A percentile compares a stretch with the other conserved stretches of the same genome.
Conservation (phyloP, 345 rosid species). For the Brassica juncea region DNA sequence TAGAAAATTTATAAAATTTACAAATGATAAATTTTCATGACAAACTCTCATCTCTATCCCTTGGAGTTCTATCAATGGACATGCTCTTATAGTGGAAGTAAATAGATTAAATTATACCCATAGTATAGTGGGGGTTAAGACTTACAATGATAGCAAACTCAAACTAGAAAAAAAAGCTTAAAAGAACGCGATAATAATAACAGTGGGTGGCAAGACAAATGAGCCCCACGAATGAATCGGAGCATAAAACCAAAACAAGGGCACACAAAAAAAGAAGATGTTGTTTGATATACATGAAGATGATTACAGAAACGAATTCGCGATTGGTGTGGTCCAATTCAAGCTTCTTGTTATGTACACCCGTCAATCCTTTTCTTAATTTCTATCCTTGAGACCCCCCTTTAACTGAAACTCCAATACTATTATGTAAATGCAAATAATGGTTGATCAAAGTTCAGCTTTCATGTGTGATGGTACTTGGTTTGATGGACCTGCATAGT, state of each 20-base stretch:
- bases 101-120: background rate
- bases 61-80: background rate
- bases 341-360: constrained; percentile 55
- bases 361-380: constrained; percentile 39
- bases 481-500: constrained; percentile 53
- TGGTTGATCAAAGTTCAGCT: constrained; percentile 54
- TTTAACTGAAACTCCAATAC: constrained; percentile 6
- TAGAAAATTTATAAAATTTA: background rate
- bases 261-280: background rate
- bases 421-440: constrained; percentile 33
- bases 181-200: constrained; percentile 9
- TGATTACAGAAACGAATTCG: constrained; percentile 16
- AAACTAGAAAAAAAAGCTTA: background rate
- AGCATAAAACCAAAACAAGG: constrained; percentile 8
- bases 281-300: background rate
- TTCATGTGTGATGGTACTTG: constrained; percentile 53
- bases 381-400: constrained; percentile 31
- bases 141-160: constrained; percentile 1
- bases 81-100: background rate
- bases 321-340: constrained; percentile 41
- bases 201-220: constrained; percentile 5
- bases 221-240: constrained; percentile 23
- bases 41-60: background rate
- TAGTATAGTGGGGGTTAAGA: constrained; percentile 1
- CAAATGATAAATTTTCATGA: background rate